A percentile compares a stretch with the other conserved stretches of the same genome.
Conservation (phyloP, 495 filamentous ascomycete genomes). For the Penicillium ochrochloron region DNA sequence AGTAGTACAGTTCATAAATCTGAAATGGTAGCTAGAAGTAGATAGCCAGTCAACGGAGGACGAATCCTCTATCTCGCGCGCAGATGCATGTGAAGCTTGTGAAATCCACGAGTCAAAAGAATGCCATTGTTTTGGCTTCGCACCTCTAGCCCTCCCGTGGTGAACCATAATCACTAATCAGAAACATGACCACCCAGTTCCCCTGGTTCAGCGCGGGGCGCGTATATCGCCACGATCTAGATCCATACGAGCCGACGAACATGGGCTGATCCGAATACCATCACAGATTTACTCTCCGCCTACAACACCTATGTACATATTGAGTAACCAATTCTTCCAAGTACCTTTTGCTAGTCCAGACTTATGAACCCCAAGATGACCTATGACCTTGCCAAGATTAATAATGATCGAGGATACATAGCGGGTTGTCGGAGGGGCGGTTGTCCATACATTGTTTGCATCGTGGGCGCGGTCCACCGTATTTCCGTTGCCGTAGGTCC, state of each 20-base stretch:
- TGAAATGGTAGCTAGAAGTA: background rate
- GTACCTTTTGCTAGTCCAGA: background rate
- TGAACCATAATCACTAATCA: conserved; percentile 17
- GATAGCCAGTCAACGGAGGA: background rate
- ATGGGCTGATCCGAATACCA: background rate
- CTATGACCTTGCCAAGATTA: background rate
- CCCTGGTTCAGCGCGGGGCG: conserved; percentile 14
- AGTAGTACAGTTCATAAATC: no score
- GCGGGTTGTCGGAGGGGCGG: background rate
- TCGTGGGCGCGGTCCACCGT: conserved; percentile 1
- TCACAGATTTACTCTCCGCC: no score
- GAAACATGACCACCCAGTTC: conserved; percentile 13
- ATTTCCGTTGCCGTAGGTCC: background rate
- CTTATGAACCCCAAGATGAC: background rate
- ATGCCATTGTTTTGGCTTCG: background rate
- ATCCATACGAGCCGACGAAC: conserved; percentile 13
- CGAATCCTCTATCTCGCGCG: background rate
- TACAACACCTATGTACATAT: background rate
- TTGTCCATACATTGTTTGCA: background rate
- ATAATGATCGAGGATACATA: background rate
- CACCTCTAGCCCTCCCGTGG: background rate
- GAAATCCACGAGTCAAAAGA: conserved; percentile 9
- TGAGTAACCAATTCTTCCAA: no score
- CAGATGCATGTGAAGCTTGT: conserved; percentile 9
- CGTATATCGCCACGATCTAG: conserved; percentile 11